These are phyloP conservation scores for Trichoderma pleuroti DNA, from an alignment of 2,329 filamentous ascomycete species.

Conservation along the genomic window DNA sequence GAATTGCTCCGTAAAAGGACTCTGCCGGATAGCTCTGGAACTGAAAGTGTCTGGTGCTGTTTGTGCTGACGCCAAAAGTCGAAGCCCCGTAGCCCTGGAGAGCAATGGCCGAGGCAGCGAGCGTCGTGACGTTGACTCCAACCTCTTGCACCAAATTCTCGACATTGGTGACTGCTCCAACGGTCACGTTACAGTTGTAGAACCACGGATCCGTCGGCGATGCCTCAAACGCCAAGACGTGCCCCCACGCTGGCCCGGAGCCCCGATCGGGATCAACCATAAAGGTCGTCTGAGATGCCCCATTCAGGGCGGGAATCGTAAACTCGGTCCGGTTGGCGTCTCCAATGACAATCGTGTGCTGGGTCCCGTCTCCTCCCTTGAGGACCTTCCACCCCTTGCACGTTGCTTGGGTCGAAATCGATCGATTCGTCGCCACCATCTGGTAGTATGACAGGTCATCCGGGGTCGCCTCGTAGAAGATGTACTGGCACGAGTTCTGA, in stretches of 20 bases:
- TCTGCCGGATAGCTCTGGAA: conserved; percentile 43
- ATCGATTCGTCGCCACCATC: conserved; percentile 33
- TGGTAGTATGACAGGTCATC: conserved; percentile 20
- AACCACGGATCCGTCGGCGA: conserved; percentile 37
- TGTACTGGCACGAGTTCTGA: conserved; percentile 29
- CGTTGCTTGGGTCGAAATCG: conserved; percentile 27
- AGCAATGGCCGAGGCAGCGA: conserved; percentile 38
- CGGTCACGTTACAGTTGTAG: conserved; percentile 39
- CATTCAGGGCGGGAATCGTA: conserved; percentile 28
- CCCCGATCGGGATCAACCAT: conserved; percentile 30
- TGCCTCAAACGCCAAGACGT: conserved; percentile 38
- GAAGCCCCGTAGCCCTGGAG: conserved; percentile 38
- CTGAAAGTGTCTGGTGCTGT: conserved; percentile 26
- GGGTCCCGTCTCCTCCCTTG: conserved; percentile 31
- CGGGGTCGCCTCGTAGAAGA: conserved; percentile 36
- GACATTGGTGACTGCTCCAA: conserved; percentile 34
- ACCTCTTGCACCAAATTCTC: conserved; percentile 35
- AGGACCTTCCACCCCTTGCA: conserved; percentile 34
- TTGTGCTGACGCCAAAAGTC: conserved; percentile 23
- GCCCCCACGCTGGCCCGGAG: conserved; percentile 28
- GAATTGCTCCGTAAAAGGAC: conserved; percentile 35
- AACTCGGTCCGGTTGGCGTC: conserved; percentile 25
- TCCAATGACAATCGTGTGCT: conserved; percentile 28
- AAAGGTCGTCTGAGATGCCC: conserved; percentile 36
- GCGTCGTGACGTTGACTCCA: conserved; percentile 32